phyloP scores from a whole-genome alignment of 345 rosid species.

The Syzygium aqueum region DNA sequence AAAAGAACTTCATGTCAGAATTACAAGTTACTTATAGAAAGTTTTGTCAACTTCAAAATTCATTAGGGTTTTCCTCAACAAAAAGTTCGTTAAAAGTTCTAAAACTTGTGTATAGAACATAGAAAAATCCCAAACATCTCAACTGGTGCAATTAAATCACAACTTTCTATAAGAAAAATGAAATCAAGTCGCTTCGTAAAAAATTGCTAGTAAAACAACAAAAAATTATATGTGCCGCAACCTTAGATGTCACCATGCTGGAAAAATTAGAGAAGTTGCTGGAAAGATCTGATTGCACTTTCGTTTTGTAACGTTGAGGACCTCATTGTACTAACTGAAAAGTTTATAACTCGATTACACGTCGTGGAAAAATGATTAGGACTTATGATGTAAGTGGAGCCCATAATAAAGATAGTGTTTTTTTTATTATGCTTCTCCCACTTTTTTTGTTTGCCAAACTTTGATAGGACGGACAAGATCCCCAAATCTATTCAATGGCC shows the following conservation, averaged over 20 bases:
- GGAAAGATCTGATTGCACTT: not conserved
- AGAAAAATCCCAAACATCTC: not conserved
- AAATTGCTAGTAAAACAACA: not conserved
- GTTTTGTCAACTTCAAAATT: too few species aligned
- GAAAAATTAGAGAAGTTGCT: not conserved
- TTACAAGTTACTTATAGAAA: too few species aligned
- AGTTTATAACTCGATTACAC: not conserved
- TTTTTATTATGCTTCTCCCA: not conserved
- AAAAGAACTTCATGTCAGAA: too few species aligned
- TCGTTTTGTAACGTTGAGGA: not conserved
- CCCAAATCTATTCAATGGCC: not conserved
- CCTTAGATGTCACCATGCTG: not conserved
- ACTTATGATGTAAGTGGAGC: not conserved
- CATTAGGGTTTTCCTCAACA: too few species aligned
- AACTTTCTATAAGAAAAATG: not conserved
- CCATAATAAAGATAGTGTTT: not conserved
- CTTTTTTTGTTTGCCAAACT: not conserved
- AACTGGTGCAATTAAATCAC: not conserved
- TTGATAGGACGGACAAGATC: not conserved
- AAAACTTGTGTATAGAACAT: not conserved
- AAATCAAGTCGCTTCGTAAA: not conserved
- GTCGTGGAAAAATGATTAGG: not conserved
- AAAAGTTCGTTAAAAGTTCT: not conserved
- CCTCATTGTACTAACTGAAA: not conserved
- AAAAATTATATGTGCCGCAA: not conserved